Evolutionary conservation across 305 asterid genomes (phyloP), one percentile per base, ranked within the genome.

Genomic region (Fraxinus greggii): DNA sequence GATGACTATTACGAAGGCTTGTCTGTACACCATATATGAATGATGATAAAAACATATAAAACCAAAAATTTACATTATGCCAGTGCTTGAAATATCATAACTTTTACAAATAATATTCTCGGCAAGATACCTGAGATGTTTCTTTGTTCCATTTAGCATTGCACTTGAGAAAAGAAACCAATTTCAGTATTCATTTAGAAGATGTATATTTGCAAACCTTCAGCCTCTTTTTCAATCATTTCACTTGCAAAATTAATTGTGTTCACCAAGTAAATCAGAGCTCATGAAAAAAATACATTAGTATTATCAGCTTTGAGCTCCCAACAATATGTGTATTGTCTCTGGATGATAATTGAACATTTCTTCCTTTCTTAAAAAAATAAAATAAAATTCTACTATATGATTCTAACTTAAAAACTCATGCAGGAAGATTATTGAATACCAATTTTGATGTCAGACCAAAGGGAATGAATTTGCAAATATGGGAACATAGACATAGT

Each of bases 391-490:
- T 7, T 19, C 13, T 31, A 12, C 13, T n/a, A 17, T 19, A 54
- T 26, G 4, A 5, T 63, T 73, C 75, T 75, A 77, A 42, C 75
- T 15, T 65, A 42, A 48, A 67, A 77, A 48, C 79, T 80, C 38
- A 13, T 26, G 65, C 3, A 45, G 72, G 24, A 21, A 4, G 40
- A 72, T 76, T 3, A 24, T 40, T 42, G 7, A 40, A 21, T 23
- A 77, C 31, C 75, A 79, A 13, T 26, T 1, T 29, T 59, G 21
- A 33, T 33, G 77, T 36, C 17, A 54, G 79, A 23, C 33, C 69
- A 24, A 51, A 15, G 36, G 29, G 63, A 69, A 29, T 24, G 82
- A 74, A 24, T 42, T 29, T 0, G 26, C 23, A 19, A 40, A 76
- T 5, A 23, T 3, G 31, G 24, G 29, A 76, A 40, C 15, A 10